Evolutionary conservation across 2,329 filamentous ascomycete species (phyloP).

Genomic region (Akanthomyces muscarius): DNA sequence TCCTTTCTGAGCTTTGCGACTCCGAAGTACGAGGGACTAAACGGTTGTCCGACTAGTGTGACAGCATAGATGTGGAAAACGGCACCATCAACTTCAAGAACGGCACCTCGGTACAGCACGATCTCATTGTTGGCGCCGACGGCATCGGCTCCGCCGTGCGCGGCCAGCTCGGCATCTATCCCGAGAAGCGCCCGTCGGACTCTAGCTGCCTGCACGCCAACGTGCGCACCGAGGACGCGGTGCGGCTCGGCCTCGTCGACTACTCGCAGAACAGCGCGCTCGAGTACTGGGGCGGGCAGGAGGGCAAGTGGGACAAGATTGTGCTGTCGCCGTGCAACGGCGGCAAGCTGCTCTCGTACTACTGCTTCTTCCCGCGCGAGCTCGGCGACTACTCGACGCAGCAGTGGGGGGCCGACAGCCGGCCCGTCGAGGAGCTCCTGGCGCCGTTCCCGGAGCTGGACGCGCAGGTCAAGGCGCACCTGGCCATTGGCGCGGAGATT

Average conservation of each 20-base stretch:
- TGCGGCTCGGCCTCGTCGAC: constrained; percentile 56
- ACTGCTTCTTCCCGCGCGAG: constrained; percentile 61
- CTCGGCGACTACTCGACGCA: constrained; percentile 58
- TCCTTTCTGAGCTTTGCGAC: not conserved
- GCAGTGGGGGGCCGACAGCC: constrained; percentile 52
- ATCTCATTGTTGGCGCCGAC: constrained; percentile 61
- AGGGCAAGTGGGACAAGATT: constrained; percentile 63
- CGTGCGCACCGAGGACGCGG: constrained; percentile 57
- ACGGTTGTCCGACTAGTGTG: constrained; percentile 31
- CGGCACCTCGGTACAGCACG: constrained; percentile 46
- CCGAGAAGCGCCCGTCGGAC: constrained; percentile 55
- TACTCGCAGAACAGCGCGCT: constrained; percentile 58
- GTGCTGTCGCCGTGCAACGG: constrained; percentile 66
- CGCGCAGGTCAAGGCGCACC: constrained; percentile 46
- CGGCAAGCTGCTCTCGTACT: constrained; percentile 62
- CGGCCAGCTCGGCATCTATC: constrained; percentile 57
- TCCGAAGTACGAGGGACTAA: not conserved
- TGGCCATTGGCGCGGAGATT: constrained; percentile 55
- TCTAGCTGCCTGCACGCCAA: constrained; percentile 63
- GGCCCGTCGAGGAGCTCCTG: constrained; percentile 53
- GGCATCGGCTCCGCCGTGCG: constrained; percentile 65
- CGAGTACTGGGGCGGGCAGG: constrained; percentile 68
- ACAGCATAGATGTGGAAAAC: constrained; percentile 48
- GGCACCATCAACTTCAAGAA: constrained; percentile 52
- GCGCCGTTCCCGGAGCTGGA: constrained; percentile 54